Evolutionary conservation across 306 rosid genomes (phyloP).

Genomic region (Leucaena leucocephala): DNA sequence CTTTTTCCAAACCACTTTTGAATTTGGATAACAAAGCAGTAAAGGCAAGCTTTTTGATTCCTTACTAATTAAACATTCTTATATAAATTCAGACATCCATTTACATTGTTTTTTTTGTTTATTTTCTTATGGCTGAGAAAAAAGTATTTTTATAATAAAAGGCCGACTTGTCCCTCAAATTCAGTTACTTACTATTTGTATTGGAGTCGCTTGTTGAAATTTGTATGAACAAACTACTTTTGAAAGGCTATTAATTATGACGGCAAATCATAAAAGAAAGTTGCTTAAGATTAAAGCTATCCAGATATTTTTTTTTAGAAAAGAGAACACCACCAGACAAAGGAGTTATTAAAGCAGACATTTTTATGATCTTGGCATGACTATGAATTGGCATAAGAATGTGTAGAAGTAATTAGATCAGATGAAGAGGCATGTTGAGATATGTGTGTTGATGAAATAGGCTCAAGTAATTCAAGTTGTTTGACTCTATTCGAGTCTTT

Average conservation of each 20-base stretch:
- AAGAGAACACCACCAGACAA: background rate
- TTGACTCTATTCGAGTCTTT: background rate
- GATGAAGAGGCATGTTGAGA: too few relatives aligned
- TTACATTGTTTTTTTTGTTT: background rate
- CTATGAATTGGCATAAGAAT: background rate
- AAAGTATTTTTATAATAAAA: background rate
- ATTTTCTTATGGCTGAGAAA: background rate
- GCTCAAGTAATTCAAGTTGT: background rate
- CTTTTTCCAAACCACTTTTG: constrained; percentile 23
- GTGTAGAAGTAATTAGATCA: too few relatives aligned
- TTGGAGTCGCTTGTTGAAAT: background rate
- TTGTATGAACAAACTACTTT: background rate
- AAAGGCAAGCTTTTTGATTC: constrained; percentile 40
- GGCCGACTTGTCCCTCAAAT: background rate
- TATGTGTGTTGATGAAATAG: too few relatives aligned
- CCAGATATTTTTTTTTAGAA: background rate
- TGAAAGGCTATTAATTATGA: background rate
- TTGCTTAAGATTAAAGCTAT: background rate
- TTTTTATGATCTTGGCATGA: background rate
- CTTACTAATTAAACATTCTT: constrained; percentile 44
- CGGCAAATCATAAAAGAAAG: background rate
- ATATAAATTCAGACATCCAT: background rate
- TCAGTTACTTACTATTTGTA: background rate
- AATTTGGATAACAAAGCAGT: background rate
- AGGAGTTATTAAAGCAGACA: background rate